Evolutionary conservation across 306 rosid species (phyloP).

Genomic region (Cicer bijugum): DNA sequence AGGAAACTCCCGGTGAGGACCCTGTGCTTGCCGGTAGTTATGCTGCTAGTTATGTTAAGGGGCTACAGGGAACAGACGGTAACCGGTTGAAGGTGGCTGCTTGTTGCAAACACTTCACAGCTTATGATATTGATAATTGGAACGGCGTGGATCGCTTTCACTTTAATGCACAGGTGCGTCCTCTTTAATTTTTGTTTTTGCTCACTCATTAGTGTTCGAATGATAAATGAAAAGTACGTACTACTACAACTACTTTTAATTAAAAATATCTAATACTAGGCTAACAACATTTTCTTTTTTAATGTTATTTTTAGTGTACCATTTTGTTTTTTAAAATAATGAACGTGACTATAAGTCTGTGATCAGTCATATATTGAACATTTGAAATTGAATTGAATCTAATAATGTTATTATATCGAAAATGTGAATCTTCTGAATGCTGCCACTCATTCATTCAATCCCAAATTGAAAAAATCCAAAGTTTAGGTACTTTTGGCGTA

Average conservation of each 20-base stretch:
- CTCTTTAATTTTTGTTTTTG: not conserved
- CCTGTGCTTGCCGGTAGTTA: conserved; percentile 75
- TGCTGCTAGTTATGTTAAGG: conserved; percentile 74
- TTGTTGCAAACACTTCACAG: conserved; percentile 87
- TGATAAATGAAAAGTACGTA: too few species aligned
- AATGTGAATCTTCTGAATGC: conserved; percentile 9
- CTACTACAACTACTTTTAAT: too few species aligned
- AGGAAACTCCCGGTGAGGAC: conserved; percentile 98
- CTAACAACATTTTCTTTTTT: not conserved
- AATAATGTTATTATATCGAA: not conserved
- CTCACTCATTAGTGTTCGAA: too few species aligned
- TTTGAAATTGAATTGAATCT: not conserved
- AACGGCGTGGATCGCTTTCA: conserved; percentile 89
- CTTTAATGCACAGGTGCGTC: conserved; percentile 76
- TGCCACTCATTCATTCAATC: not conserved
- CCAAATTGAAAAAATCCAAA: not conserved
- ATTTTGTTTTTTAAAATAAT: not conserved
- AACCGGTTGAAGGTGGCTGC: conserved; percentile 86
- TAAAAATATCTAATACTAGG: not conserved
- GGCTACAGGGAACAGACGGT: conserved; percentile 75
- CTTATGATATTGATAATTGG: conserved; percentile 91
- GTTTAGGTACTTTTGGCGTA: not conserved
- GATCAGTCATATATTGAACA: conserved; percentile 13
- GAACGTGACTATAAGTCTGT: conserved; percentile 29
- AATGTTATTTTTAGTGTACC: too few species aligned